Percentiles rank a stretch among this genome's conserved stretches.
These are phyloP conservation scores for Xerocomellus amylosporus DNA, from an alignment of 768 basidiomycete species.

Conservation along the genomic window DNA sequence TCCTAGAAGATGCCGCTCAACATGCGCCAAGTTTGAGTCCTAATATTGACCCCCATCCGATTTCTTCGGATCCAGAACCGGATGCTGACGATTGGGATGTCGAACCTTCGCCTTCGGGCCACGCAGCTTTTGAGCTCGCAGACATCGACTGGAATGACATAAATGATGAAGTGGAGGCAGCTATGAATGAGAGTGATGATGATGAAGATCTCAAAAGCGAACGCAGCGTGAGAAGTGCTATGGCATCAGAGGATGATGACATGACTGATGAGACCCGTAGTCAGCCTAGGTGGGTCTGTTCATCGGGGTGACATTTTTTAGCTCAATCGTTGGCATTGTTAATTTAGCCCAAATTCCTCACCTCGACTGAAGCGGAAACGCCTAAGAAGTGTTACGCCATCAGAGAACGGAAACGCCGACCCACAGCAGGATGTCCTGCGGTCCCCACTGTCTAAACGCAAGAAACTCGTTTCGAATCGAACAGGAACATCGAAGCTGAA, in stretches of 20 bases:
- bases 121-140: slow-evolving; percentile 44
- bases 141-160: slow-evolving; percentile 81
- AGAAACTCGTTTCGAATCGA: slow-evolving; percentile 67
- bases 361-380: slow-evolving; percentile 62
- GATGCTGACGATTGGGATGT: slow-evolving; percentile 70
- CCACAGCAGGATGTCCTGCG: slow-evolving; percentile 44
- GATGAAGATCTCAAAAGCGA: slow-evolving; percentile 38
- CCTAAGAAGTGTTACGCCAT: slow-evolving; percentile 68
- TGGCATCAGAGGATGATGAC: slow-evolving; percentile 48
- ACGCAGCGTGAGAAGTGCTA: slow-evolving; percentile 42
- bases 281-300: slow-evolving; percentile 38
- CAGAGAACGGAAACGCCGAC: slow-evolving; percentile 46
- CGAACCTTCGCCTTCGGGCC: slow-evolving; percentile 35
- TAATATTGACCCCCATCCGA: slow-evolving; percentile 46
- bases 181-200: slow-evolving; percentile 78
- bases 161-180: slow-evolving; percentile 84
- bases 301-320: slow-evolving; percentile 19
- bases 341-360: slow-evolving; percentile 39
- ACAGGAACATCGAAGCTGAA: slow-evolving; percentile 66
- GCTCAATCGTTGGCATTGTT: slow-evolving; percentile 6
- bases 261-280: slow-evolving; percentile 51
- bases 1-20: slow-evolving; percentile 58
- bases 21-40: slow-evolving; percentile 42
- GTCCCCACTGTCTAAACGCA: slow-evolving; percentile 78
- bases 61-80: slow-evolving; percentile 65